These are phyloP conservation scores for Begonia fuchsioides DNA, from an alignment of 306 rosid species.

Conservation along the genomic window DNA sequence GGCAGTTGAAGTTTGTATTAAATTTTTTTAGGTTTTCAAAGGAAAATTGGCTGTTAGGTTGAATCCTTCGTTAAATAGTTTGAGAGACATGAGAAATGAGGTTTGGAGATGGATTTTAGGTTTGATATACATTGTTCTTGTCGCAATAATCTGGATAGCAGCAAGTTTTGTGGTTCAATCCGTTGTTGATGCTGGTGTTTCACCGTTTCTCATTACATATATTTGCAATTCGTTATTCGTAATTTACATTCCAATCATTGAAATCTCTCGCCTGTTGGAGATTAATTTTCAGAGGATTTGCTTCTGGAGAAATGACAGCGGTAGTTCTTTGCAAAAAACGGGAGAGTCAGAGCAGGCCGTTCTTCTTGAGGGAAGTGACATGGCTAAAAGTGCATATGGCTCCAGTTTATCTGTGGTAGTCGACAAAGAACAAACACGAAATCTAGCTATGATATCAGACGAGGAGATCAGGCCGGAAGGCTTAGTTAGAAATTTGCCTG, in stretches of 20 bases:
- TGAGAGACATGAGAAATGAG: conserved; percentile 33
- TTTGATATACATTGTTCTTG: conserved; percentile 57
- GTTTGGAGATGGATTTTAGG: conserved; percentile 73
- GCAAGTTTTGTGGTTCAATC: conserved; percentile 97
- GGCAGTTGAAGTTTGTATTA: no score
- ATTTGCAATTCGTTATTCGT: conserved; percentile 86
- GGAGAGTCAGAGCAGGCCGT: conserved; percentile 50
- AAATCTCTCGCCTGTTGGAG: conserved; percentile 63
- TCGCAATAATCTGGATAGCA: conserved; percentile 95
- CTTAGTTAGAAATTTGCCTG: neutral
- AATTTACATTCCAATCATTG: conserved; percentile 77
- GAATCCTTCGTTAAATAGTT: neutral
- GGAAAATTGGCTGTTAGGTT: no score
- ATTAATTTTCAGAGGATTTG: conserved; percentile 35
- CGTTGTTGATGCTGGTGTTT: conserved; percentile 81
- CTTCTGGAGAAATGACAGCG: conserved; percentile 37
- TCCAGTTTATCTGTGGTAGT: conserved; percentile 14
- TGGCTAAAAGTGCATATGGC: conserved; percentile 6
- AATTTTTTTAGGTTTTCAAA: no score
- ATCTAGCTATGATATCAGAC: conserved; percentile 8
- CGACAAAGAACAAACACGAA: conserved; percentile 21
- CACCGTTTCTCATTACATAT: conserved; percentile 85
- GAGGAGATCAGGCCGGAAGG: conserved; percentile 2
- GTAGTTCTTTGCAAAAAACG: conserved; percentile 12
- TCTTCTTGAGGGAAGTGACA: conserved; percentile 41